Percentiles rank a stretch among this genome's conserved stretches.
Evolutionary conservation across 2,329 filamentous ascomycete genomes (phyloP).

Genomic region (Fusarium falciforme): DNA sequence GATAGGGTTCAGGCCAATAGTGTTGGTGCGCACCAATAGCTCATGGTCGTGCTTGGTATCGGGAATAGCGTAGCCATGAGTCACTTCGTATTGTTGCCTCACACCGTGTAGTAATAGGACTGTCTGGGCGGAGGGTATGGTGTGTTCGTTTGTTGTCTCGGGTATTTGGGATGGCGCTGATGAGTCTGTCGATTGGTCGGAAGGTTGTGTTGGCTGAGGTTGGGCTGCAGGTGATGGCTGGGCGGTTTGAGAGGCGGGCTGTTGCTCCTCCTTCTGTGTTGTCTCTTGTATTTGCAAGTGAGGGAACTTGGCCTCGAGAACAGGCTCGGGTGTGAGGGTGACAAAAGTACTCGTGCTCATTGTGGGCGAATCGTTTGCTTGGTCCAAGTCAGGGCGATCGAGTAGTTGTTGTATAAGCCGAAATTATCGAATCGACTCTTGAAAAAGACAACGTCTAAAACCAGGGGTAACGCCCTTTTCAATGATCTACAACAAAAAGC

Average conservation of each 20-base stretch:
- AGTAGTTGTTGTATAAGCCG: background rate
- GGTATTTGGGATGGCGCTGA: constrained; percentile 8
- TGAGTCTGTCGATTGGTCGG: background rate
- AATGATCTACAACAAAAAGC: constrained; percentile 11
- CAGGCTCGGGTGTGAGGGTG: constrained; percentile 29
- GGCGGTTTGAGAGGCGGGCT: background rate
- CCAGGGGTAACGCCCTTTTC: background rate
- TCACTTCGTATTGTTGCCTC: constrained; percentile 61
- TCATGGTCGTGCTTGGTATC: constrained; percentile 54
- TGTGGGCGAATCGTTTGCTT: background rate
- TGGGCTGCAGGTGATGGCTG: background rate
- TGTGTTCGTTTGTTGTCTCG: background rate
- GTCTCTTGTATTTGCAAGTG: background rate
- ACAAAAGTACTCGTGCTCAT: constrained; percentile 33
- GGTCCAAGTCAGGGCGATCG: background rate
- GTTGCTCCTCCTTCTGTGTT: constrained; percentile 2
- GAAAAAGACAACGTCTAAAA: background rate
- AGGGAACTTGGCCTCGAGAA: constrained; percentile 8
- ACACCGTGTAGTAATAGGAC: constrained; percentile 62
- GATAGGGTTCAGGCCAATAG: constrained; percentile 80
- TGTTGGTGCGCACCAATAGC: constrained; percentile 71
- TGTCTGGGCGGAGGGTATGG: constrained; percentile 51
- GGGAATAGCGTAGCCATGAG: constrained; percentile 59
- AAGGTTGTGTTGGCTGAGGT: constrained; percentile 13
- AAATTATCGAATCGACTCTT: background rate